phyloP scores from a whole-genome alignment of 768 basidiomycete species.

The Collybiopsis confluens region DNA sequence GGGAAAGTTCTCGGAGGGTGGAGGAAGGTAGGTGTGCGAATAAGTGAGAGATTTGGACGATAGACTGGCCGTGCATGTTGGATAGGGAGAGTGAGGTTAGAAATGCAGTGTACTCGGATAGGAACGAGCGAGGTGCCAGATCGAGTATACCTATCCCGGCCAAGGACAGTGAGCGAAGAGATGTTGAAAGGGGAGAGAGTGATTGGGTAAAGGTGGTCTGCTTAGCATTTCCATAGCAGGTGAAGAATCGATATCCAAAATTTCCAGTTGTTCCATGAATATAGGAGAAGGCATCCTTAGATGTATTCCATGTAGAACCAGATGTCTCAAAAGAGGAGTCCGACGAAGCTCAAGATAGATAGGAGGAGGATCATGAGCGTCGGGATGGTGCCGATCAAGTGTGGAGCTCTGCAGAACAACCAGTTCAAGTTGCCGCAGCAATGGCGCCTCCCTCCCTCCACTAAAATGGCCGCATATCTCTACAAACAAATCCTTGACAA shows the following conservation, averaged over 20 bases:
- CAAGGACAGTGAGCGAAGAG: not conserved
- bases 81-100: not conserved
- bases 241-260: not conserved
- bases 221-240: conserved; percentile 1
- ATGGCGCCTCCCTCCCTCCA: not conserved
- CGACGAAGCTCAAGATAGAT: not conserved
- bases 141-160: not conserved
- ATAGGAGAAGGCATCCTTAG: not conserved
- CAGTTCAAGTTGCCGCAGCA: not conserved
- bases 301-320: not conserved
- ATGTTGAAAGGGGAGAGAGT: not conserved
- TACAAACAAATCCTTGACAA: not conserved
- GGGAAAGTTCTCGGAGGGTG: conserved; percentile 1
- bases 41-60: not conserved
- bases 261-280: conserved; percentile 3
- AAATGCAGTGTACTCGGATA: conserved; percentile 1
- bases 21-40: not conserved
- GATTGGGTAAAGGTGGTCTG: not conserved
- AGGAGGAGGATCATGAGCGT: not conserved
- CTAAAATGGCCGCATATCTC: not conserved
- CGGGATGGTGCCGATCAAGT: not conserved
- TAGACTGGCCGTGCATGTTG: not conserved
- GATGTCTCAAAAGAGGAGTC: not conserved
- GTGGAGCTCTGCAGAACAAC: not conserved
- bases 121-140: not conserved